Conservation (phyloP, 208 protist genomes). For the Crithidia bombi region DNA sequence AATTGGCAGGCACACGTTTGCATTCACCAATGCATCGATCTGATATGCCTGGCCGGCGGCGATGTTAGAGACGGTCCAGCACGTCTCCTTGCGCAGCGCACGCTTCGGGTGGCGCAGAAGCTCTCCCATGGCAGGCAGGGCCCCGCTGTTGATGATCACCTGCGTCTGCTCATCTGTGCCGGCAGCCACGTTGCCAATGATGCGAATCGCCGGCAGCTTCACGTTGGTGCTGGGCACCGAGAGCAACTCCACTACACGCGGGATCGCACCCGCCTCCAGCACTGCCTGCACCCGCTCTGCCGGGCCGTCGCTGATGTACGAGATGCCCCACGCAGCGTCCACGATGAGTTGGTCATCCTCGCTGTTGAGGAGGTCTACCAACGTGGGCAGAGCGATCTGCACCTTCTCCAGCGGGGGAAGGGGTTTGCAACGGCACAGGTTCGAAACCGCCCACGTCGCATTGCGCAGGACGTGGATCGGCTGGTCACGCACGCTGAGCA, state of each 20-base stretch:
- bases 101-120: conserved; percentile 89
- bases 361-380: conserved; percentile 86
- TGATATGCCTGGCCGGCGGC: conserved; percentile 95
- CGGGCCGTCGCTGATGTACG: conserved; percentile 96
- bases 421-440: conserved; percentile 98
- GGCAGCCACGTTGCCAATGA: conserved; percentile 99
- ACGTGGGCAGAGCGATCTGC: conserved; percentile 82
- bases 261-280: conserved; percentile 89
- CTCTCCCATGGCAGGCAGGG: conserved; percentile 70
- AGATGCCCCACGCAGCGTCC: conserved; percentile 98
- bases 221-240: conserved; percentile 65
- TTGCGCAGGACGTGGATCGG: conserved; percentile 89
- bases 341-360: conserved; percentile 95
- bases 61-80: conserved; percentile 99
- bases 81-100: conserved; percentile 97
- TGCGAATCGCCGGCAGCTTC: conserved; percentile 96
- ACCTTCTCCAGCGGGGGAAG: conserved; percentile 78
- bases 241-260: conserved; percentile 95
- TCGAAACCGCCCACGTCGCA: conserved; percentile 97
- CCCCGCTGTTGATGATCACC: conserved; percentile 93
- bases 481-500: conserved; percentile 57
- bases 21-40: conserved; percentile 93
- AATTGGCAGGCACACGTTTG: conserved; percentile 93
- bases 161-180: conserved; percentile 97
- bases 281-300: conserved; percentile 96